Evolutionary conservation across 1,284 basidiomycete genomes (phyloP), one percentile per base, ranked within the genome.

Genomic region (Papiliotrema flavescens): DNA sequence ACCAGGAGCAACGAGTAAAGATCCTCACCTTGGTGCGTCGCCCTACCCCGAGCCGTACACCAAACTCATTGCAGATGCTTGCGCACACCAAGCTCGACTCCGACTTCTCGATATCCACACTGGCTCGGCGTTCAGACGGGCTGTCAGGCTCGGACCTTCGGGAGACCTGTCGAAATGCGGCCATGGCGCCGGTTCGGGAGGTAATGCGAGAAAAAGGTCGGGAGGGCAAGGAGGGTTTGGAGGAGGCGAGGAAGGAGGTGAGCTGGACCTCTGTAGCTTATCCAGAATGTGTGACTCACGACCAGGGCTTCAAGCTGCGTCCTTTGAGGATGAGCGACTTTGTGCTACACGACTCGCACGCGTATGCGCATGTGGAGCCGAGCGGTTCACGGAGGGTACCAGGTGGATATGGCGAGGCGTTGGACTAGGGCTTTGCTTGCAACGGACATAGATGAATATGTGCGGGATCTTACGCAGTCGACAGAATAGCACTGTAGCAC

Each of bases 91-190:
- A 82, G 40, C 80, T 94, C 4, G 81, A 84, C 13, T 76, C 85
- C 0, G 76, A 78, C 11, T 88, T 97, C 71, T 80, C 83, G 1
- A 69, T 96, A 35, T 75, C 81, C 13, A 62, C 76, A 2, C 82
- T 99, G 13, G 93, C 92, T 5, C 76, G 80, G 46, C 80, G 83
- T 41, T 86, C 92, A 2, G 84, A 86, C 36, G 89, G 91, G 0
- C 80, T 86, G 32, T 95, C 91, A 6, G 95, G 95, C 3, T 92
- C 89, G 7, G 96, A 98, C 74, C 77, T 98, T 47, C 87, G 88
- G 66, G 96, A 99, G 78, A 80, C 95, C n/a, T 98, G 95, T 74
- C 81, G 96, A 49, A 91, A 85, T 63, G 91, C 91, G 0, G 90
- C 89, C 0, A 94, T 94, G 90, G 81, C 86, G 0, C 93, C 93